Conservation (phyloP, 140 eudicot genomes). For the Flaveria floridana region DNA sequence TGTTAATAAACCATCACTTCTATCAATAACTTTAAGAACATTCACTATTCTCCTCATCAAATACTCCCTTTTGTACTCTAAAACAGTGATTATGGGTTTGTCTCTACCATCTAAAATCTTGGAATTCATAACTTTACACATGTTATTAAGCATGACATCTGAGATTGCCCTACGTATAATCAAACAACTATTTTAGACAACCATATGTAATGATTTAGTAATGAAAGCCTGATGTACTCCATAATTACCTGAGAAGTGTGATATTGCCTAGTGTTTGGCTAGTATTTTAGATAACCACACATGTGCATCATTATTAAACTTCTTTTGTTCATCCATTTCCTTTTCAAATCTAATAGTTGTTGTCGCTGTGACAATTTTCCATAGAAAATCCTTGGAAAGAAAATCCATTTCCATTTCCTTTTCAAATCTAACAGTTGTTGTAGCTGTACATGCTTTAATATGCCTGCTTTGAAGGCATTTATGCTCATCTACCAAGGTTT, state of each 20-base stretch:
- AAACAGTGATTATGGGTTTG: too few species aligned
- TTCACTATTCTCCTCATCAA: too few species aligned
- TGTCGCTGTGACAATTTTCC: neutral
- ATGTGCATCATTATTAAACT: neutral
- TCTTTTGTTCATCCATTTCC: neutral
- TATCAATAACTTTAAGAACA: too few species aligned
- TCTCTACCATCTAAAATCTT: too few species aligned
- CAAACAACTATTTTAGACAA: neutral
- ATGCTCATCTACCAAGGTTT: neutral
- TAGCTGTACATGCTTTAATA: neutral
- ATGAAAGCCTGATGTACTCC: neutral
- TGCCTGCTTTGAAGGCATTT: neutral
- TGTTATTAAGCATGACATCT: neutral
- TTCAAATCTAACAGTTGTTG: too few species aligned
- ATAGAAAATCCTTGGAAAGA: neutral
- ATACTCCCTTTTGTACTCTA: neutral
- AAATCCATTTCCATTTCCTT: too few species aligned
- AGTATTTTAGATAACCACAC: neutral
- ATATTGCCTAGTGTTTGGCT: neutral
- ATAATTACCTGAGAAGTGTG: neutral
- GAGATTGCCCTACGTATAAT: too few species aligned
- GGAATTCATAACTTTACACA: too few species aligned
- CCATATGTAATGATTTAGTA: neutral
- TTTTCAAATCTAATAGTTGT: neutral
- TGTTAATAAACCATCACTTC: neutral